Evolutionary conservation across 768 basidiomycete species (phyloP), one percentile per base, ranked within the genome.

Genomic region (Boletus reticuloceps): DNA sequence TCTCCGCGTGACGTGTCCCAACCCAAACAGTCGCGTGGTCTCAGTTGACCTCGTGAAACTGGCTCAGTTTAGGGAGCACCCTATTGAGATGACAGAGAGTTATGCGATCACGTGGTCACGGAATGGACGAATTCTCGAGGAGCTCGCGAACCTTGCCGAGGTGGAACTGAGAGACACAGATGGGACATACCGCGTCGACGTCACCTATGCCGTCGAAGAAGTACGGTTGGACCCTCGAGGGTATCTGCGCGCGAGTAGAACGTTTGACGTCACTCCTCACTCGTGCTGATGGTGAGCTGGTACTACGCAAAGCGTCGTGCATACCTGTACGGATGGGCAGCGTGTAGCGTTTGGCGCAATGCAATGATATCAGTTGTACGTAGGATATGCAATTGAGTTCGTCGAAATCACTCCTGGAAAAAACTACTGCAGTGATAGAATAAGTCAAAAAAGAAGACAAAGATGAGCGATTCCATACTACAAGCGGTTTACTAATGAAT

Each of bases 91-190:
- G 19, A 66, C 64, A n/a, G 82, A 84, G 64, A 77, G 75, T 50
- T 88, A 86, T 61, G 71, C 72, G 10, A 79, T 88, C 51, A 64
- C 64, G 19, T 89, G 88, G 88, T 66, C 65, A 31, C 80, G 74
- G 56, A 75, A 85, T 57, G 81, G 77, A 12, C 54, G 56, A 0
- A 55, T 72, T 3, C 60, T 88, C n/a, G 64, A 70, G 2, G 69
- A 66, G 7, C 80, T 80, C 51, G 64, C 78, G 2, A 84, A 88
- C 62, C 64, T 71, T 61, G 88, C 86, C 12, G 61, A 48, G 37
- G 65, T 86, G n/a, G 72, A 72, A 29, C 43, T 83, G 25, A 51
- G 63, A 16, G 73, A 74, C 37, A 63, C 55, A 5, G 50, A 70
- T 8, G 83, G 79, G 4, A 69, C 59, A 20, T 85, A 82, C 59